Evolutionary conservation across 2,329 filamentous ascomycete species (phyloP), one percentile per base, ranked within the genome.

Genomic region (Paraconiothyrium brasiliense): DNA sequence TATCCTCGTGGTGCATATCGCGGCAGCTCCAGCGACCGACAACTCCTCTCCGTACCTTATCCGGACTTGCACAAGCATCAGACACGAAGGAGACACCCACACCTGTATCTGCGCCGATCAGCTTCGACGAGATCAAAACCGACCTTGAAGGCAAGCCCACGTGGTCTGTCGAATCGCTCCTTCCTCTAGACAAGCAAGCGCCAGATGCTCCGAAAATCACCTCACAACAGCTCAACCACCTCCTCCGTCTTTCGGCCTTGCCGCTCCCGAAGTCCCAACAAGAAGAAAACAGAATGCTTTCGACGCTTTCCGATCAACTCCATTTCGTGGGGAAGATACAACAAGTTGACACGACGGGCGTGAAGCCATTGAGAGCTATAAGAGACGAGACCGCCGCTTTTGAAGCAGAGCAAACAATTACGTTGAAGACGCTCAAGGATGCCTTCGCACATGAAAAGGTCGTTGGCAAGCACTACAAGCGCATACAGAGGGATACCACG

Each of bases 291-390:
- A 80, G 84, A 30, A 92, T 97, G 87, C 85, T 97, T 3, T 75
- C 85, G 24, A 94, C 90, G 1, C 85, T 99, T 1, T 85, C 89
- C 56, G 88, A 91, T 35, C 95, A 99, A 75, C 86, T 99, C 0
- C 90, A 91, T 72, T 99, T 99, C 74, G 93, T 98, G n/a, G 89
- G 87, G 63, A 88, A 93, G 64, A 89, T 98, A 22, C 94, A 97
- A 73, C 82, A 85, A 48, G 90, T 97, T 52, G 86, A 97, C 76
- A 94, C 92, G 0, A 80, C 84, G 0, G 88, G 86, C 3, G 83
- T 97, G 0, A 84, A 88, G 59, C 94, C 95, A 0, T 80, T 99
- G 47, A 85, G 87, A 54, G 90, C 90, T 48, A 90, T 98, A 60
- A 88, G 92, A 57, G 94, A 98, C 76, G 94, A 95, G 81, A 92